These are phyloP conservation scores for Avicennia marina DNA, from an alignment of 257 asterid species.

Conservation along the genomic window DNA sequence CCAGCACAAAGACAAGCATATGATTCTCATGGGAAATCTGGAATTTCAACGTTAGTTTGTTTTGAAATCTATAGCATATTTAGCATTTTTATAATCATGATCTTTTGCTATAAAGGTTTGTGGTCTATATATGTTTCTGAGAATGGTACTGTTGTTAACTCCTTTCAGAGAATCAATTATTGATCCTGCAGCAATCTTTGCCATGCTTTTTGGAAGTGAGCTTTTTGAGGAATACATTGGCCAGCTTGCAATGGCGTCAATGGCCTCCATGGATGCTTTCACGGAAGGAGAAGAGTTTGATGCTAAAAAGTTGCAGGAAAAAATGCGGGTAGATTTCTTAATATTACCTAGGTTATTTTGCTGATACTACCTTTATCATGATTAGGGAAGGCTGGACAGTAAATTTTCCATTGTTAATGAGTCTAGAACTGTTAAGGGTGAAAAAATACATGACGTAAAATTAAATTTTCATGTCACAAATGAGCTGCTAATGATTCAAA, in stretches of 20 bases:
- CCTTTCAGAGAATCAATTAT: constrained; percentile 83
- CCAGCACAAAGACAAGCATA: constrained; percentile 88
- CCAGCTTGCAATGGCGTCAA: constrained; percentile 99
- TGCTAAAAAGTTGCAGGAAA: constrained; percentile 80
- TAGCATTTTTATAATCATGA: constrained; percentile 5
- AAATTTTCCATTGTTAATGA: too few species aligned
- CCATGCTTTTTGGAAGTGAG: constrained; percentile 99
- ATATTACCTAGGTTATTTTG: neutral
- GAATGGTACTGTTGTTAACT: constrained; percentile 12
- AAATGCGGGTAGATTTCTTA: constrained; percentile 73
- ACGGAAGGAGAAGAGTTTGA: constrained; percentile 86
- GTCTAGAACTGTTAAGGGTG: neutral
- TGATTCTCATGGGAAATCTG: constrained; percentile 91
- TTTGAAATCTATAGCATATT: constrained; percentile 15
- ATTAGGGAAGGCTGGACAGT: too few species aligned
- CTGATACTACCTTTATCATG: neutral
- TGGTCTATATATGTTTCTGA: constrained; percentile 4
- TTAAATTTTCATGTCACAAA: too few species aligned
- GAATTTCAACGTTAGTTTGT: constrained; percentile 77
- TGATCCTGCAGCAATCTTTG: constrained; percentile 98
- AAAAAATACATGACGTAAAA: too few species aligned
- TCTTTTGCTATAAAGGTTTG: constrained; percentile 2
- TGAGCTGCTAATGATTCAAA: too few species aligned
- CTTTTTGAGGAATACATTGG: constrained; percentile 99
- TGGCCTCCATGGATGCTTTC: constrained; percentile 88